Evolutionary conservation across 805 yeast species (phyloP).

Genomic region (Wickerhamomyces subpelliculosus): DNA sequence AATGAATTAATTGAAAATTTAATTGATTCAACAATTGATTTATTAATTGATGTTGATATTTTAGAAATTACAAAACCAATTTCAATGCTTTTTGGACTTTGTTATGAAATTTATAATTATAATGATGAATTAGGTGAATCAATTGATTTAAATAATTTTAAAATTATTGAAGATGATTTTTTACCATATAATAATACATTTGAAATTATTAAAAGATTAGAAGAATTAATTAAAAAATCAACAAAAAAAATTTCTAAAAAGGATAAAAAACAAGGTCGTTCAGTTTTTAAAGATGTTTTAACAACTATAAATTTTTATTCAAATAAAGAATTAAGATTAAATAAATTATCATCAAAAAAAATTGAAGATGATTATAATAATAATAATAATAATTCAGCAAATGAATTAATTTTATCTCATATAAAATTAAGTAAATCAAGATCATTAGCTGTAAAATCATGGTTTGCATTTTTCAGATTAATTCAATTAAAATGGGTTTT

Average conservation of each 20-base stretch:
- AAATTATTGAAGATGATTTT: constrained; percentile 31
- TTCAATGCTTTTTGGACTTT: constrained; percentile 19
- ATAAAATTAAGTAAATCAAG: constrained; percentile 20
- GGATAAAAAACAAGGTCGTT: constrained; percentile 52
- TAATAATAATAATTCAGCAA: constrained; percentile 4
- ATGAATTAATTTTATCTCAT: constrained; percentile 16
- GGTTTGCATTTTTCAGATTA: constrained; percentile 23
- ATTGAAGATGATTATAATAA: constrained; percentile 3
- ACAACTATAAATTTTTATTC: constrained; percentile 38
- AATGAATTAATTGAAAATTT: constrained; percentile 17
- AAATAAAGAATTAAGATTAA: constrained; percentile 27
- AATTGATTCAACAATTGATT: constrained; percentile 13
- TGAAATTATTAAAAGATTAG: constrained; percentile 33
- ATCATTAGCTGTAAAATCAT: constrained; percentile 21
- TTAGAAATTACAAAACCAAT: constrained; percentile 17
- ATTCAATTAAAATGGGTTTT: constrained; percentile 21
- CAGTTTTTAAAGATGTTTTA: constrained; percentile 53
- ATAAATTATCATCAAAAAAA: constrained; percentile 16
- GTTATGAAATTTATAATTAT: constrained; percentile 21
- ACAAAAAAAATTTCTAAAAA: constrained; percentile 54
- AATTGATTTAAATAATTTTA: too few species aligned
- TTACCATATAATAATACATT: constrained; percentile 51
- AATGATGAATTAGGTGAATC: constrained; percentile 35
- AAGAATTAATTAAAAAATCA: constrained; percentile 41
- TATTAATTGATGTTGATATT: constrained; percentile 12